Evolutionary conservation across 1,284 basidiomycete genomes (phyloP).

Genomic region (Trametes polyzona): DNA sequence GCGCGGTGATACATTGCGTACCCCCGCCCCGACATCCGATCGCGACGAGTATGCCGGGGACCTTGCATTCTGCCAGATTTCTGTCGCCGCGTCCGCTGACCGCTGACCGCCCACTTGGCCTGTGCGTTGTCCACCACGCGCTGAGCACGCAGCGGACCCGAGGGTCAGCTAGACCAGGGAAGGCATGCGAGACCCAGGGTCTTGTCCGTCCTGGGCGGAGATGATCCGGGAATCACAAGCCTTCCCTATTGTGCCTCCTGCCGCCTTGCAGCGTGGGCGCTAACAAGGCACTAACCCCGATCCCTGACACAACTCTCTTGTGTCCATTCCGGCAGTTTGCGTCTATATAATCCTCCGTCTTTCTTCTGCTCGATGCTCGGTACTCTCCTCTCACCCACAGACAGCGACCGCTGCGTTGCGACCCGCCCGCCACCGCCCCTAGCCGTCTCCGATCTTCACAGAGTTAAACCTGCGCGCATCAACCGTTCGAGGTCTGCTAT

Average conservation of each 20-base stretch:
- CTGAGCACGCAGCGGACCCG: not conserved
- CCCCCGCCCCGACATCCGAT: not conserved
- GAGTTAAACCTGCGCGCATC: not conserved
- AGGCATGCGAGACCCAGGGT: conserved; percentile 1
- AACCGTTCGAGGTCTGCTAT: too few species aligned
- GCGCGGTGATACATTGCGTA: not conserved
- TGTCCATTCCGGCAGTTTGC: conserved; percentile 8
- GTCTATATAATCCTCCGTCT: conserved; percentile 10
- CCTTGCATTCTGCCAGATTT: not conserved
- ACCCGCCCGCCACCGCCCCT: not conserved
- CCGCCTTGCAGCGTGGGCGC: conserved; percentile 3
- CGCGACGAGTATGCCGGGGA: not conserved
- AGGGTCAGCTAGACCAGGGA: not conserved
- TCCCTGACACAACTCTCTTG: conserved; percentile 9
- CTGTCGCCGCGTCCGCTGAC: not conserved
- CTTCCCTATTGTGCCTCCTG: not conserved
- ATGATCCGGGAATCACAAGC: conserved; percentile 19
- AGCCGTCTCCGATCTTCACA: conserved; percentile 1
- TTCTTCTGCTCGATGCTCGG: not conserved
- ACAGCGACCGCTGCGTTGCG: not conserved
- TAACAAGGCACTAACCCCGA: not conserved
- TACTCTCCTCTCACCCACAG: not conserved
- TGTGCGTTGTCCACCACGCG: not conserved
- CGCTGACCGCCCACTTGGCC: not conserved
- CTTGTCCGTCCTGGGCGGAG: not conserved